These are phyloP conservation scores for Eucalyptus virginea DNA, from an alignment of 345 rosid genomes.

Conservation along the genomic window DNA sequence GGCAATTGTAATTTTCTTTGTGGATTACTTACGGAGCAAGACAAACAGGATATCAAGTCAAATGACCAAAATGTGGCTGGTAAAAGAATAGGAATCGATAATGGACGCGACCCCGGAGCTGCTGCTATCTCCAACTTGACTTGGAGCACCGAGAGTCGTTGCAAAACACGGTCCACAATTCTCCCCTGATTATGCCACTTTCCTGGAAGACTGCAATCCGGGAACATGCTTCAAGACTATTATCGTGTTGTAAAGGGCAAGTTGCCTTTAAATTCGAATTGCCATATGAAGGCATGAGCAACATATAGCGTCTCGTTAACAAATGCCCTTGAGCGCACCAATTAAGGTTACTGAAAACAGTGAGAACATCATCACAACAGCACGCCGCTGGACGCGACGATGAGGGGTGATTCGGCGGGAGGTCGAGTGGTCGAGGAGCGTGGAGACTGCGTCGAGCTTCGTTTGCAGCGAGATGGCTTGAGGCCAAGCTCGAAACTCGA, in stretches of 20 bases:
- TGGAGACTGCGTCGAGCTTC: slow-evolving; percentile 48
- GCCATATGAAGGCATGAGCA: background rate
- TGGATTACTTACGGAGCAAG: background rate
- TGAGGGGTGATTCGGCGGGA: slow-evolving; percentile 37
- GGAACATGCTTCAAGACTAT: background rate
- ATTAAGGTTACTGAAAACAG: background rate
- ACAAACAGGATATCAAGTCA: slow-evolving; percentile 7
- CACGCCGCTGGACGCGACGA: background rate
- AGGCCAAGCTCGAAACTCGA: no score
- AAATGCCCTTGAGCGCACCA: background rate
- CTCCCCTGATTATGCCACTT: background rate
- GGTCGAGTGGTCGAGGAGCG: slow-evolving; percentile 71
- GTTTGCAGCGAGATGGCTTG: slow-evolving; percentile 9
- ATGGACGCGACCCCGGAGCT: background rate
- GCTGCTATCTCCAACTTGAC: background rate
- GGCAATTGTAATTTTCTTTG: background rate
- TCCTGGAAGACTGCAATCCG: background rate
- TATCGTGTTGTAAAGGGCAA: background rate
- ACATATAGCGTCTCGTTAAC: background rate
- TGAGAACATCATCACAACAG: background rate
- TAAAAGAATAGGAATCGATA: slow-evolving; percentile 7
- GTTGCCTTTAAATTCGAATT: background rate
- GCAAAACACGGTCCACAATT: slow-evolving; percentile 11
- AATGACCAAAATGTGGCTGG: slow-evolving; percentile 8
- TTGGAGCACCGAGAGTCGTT: background rate